Percentiles rank a stretch among this genome's conserved stretches.
phyloP scores from a whole-genome alignment of 352 stramenopile genomes.

The Phytophthora pini region DNA sequence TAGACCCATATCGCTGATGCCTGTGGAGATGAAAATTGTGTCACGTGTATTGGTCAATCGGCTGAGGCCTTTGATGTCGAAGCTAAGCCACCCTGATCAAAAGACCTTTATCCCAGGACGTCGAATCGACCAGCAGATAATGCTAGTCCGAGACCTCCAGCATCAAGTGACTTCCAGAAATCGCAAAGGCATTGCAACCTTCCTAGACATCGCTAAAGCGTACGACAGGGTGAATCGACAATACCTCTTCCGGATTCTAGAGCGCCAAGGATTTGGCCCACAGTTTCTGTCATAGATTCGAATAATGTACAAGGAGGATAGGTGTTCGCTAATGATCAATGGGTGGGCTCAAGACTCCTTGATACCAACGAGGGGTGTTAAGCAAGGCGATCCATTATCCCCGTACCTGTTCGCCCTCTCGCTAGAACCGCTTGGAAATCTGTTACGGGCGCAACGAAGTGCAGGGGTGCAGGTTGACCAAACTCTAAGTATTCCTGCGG shows the following conservation, averaged over 20 bases:
- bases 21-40: constrained; percentile 13
- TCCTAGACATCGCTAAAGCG: constrained; percentile 12
- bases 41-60: constrained; percentile 3
- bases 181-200: neutral
- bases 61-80: neutral
- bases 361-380: neutral
- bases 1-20: constrained; percentile 11
- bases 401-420: neutral
- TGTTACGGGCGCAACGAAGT: neutral
- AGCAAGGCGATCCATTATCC: constrained; percentile 3
- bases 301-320: neutral
- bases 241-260: neutral
- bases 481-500: neutral
- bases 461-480: neutral
- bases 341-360: neutral
- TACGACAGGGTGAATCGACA: constrained; percentile 6
- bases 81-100: constrained; percentile 7
- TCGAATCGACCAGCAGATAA: neutral
- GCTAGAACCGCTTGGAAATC: neutral
- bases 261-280: constrained; percentile 1
- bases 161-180: neutral
- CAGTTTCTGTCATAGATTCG: constrained; percentile 1
- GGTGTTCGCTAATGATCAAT: constrained; percentile 6
- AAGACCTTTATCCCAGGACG: constrained; percentile 9
- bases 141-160: constrained; percentile 1